Evolutionary conservation across 148 eudicot genomes (phyloP).

Genomic region (Rhododendron simsii): DNA sequence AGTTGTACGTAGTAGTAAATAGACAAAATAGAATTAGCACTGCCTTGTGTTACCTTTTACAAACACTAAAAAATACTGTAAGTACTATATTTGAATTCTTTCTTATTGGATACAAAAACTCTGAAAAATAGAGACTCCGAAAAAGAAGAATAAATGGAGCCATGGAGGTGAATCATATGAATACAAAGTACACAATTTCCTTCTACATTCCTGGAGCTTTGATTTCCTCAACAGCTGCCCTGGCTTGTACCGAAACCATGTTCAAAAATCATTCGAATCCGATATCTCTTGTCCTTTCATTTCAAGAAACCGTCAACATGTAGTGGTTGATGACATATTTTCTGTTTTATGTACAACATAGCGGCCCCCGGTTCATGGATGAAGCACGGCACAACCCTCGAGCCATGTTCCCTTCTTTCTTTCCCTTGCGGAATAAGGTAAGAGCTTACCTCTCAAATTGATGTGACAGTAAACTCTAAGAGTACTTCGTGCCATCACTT

Average conservation of each 20-base stretch:
- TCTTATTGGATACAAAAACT: not conserved
- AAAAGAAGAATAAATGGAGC: not conserved
- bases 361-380: not conserved
- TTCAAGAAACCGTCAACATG: not conserved
- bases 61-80: not conserved
- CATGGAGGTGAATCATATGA: not conserved
- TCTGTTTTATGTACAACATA: conserved; percentile 6
- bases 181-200: not conserved
- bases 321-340: not conserved
- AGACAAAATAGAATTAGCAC: not conserved
- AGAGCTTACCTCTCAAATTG: not conserved
- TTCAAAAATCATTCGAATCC: not conserved
- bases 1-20: too few species aligned
- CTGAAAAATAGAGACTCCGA: not conserved
- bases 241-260: not conserved
- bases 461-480: not conserved
- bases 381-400: not conserved
- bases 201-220: not conserved
- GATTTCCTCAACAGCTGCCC: not conserved
- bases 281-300: not conserved
- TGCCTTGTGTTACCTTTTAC: not conserved
- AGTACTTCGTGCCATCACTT: not conserved
- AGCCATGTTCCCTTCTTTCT: not conserved
- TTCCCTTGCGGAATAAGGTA: not conserved
- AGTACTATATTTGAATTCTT: not conserved